These are phyloP conservation scores for Rickenella mellea DNA, from an alignment of 768 basidiomycete genomes.

Conservation along the genomic window DNA sequence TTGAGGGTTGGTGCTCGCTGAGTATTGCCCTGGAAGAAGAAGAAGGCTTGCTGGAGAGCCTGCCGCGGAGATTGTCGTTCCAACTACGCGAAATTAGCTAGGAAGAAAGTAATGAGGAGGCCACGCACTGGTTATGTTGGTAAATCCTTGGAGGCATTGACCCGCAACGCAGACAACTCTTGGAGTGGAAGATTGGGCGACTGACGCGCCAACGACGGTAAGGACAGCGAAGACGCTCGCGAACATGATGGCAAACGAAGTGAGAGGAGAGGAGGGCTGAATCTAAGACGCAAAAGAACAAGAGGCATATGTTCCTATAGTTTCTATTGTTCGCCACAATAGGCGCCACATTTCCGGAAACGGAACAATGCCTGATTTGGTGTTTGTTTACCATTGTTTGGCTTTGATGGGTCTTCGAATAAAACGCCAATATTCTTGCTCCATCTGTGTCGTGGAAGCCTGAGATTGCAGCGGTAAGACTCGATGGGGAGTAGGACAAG, in stretches of 20 bases:
- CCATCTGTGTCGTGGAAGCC: too few relatives aligned
- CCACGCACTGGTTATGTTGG: slow-evolving; percentile 59
- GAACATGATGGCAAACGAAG: slow-evolving; percentile 19
- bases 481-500: too few relatives aligned
- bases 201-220: slow-evolving; percentile 27
- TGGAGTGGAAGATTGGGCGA: slow-evolving; percentile 27
- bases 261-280: neutral
- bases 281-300: neutral
- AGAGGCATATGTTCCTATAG: neutral
- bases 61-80: slow-evolving; percentile 51
- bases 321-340: neutral
- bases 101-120: slow-evolving; percentile 8
- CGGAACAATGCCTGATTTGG: neutral
- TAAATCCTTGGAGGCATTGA: slow-evolving; percentile 76
- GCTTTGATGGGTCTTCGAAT: too few relatives aligned
- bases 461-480: too few relatives aligned
- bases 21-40: slow-evolving; percentile 72
- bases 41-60: slow-evolving; percentile 44
- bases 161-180: slow-evolving; percentile 77
- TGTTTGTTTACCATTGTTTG: too few relatives aligned
- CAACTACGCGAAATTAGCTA: slow-evolving; percentile 38
- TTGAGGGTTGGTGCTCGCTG: slow-evolving; percentile 60
- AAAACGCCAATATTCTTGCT: too few relatives aligned
- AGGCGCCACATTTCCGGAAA: neutral
- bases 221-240: slow-evolving; percentile 27